Percentiles rank a stretch among this genome's conserved stretches.
Evolutionary conservation across 345 rosid species (phyloP).

Genomic region (Citrus glauca): DNA sequence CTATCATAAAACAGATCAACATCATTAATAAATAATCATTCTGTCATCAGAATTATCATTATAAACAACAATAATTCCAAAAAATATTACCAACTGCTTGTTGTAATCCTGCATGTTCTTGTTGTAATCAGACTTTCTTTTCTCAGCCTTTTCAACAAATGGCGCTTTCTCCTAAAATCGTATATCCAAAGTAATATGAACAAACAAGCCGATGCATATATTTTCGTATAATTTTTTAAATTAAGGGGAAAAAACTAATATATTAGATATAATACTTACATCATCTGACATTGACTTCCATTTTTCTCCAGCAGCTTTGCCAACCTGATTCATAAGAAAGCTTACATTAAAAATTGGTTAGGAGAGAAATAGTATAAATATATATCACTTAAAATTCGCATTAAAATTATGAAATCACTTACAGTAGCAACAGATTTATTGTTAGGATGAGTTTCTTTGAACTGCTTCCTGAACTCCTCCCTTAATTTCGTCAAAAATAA

Average conservation of each 20-base stretch:
- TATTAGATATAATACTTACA: conserved; percentile 32
- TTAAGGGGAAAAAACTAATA: background rate
- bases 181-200: background rate
- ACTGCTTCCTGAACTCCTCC: conserved; percentile 73
- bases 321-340: conserved; percentile 42
- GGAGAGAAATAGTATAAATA: too few species aligned
- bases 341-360: background rate
- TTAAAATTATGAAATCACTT: conserved; percentile 6
- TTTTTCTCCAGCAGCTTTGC: conserved; percentile 74
- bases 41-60: background rate
- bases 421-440: conserved; percentile 84
- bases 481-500: conserved; percentile 20
- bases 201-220: background rate
- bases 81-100: conserved; percentile 45
- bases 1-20: conserved; percentile 15
- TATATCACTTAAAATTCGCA: too few species aligned
- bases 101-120: conserved; percentile 64
- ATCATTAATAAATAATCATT: background rate
- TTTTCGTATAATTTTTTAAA: background rate
- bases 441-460: conserved; percentile 12
- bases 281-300: conserved; percentile 70
- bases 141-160: conserved; percentile 47
- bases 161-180: conserved; percentile 64
- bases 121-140: conserved; percentile 58
- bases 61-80: background rate